These are phyloP conservation scores for Petunia secreta DNA, from an alignment of 257 asterid species.

Conservation along the genomic window DNA sequence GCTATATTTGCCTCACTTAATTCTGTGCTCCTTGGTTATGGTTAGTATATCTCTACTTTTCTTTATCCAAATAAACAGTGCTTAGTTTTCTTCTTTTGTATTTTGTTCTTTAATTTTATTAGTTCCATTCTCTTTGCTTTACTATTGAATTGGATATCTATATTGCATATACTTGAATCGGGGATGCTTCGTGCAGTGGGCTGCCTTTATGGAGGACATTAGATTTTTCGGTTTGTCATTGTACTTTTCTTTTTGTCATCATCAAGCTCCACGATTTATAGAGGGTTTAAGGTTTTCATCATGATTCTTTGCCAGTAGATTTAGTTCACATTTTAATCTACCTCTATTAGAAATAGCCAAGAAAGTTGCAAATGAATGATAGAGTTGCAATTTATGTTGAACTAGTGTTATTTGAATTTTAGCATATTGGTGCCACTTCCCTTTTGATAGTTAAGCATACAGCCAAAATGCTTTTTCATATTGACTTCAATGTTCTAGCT, in stretches of 20 bases:
- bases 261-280: slow-evolving; percentile 8
- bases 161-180: background rate
- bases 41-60: slow-evolving; percentile 34
- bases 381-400: background rate
- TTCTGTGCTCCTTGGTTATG: slow-evolving; percentile 73
- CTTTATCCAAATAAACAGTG: background rate
- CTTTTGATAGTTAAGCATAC: background rate
- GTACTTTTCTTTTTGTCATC: background rate
- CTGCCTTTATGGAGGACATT: background rate
- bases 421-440: slow-evolving; percentile 10
- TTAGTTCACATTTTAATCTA: background rate
- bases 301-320: background rate
- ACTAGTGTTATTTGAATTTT: background rate
- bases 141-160: background rate
- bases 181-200: too few species aligned
- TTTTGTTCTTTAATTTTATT: background rate
- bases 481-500: background rate
- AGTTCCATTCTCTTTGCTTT: background rate
- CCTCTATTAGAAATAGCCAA: background rate
- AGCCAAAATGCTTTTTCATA: background rate
- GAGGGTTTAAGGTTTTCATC: background rate
- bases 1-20: slow-evolving; percentile 70
- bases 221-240: background rate
- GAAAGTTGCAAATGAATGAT: background rate
- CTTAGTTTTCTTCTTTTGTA: background rate